Evolutionary conservation across 495 filamentous ascomycete genomes (phyloP).

Genomic region (Aspergillus sclerotiicarbonarius): DNA sequence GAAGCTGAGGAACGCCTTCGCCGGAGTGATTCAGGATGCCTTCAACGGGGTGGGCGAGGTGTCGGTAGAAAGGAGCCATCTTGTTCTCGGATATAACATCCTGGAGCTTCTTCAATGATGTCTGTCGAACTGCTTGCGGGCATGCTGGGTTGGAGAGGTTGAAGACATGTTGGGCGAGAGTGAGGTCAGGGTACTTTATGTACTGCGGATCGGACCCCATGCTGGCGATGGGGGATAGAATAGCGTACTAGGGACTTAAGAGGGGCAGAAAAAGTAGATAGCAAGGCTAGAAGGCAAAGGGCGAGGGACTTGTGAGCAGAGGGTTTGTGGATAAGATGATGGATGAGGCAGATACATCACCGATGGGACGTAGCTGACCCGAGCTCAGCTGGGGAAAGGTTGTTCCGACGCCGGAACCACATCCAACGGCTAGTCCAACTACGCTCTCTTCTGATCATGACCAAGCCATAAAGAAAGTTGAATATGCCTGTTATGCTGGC

Average conservation of each 20-base stretch:
- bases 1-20: conserved; percentile 63
- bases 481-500: no score
- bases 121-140: conserved; percentile 61
- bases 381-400: conserved; percentile 46
- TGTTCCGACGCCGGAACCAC: conserved; percentile 30
- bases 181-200: conserved; percentile 88
- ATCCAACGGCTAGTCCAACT: not conserved
- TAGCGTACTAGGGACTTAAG: not conserved
- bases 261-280: not conserved
- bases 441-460: not conserved
- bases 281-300: conserved; percentile 1
- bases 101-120: conserved; percentile 79
- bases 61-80: conserved; percentile 95
- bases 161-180: conserved; percentile 95
- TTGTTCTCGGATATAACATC: conserved; percentile 90
- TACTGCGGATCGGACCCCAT: conserved; percentile 99
- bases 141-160: conserved; percentile 88
- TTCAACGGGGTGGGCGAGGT: conserved; percentile 90
- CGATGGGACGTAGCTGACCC: conserved; percentile 31
- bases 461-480: no score
- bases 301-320: conserved; percentile 11
- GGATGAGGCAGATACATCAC: conserved; percentile 34
- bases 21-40: conserved; percentile 80
- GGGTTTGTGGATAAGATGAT: conserved; percentile 14
- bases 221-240: conserved; percentile 32